These are phyloP conservation scores for Tulasnella sp. DNA, from an alignment of 768 basidiomycete genomes.

Conservation along the genomic window DNA sequence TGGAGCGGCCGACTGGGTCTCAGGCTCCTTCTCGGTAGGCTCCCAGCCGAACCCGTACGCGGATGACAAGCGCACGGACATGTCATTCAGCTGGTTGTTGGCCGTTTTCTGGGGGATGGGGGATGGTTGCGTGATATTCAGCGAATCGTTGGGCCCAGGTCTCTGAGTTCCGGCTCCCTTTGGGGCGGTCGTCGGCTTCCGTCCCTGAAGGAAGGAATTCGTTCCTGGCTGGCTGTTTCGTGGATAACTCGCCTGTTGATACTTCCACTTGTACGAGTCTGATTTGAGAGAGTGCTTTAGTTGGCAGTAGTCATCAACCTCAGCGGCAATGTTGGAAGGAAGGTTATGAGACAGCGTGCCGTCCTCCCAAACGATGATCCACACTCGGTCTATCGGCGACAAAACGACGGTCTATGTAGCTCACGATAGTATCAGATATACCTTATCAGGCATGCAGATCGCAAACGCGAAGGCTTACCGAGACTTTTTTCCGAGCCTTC, in stretches of 20 bases:
- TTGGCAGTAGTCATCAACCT: not conserved
- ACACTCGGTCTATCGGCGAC: not conserved
- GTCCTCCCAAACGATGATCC: constrained; percentile 6
- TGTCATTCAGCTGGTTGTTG: not conserved
- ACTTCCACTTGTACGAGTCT: not conserved
- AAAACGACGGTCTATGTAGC: not conserved
- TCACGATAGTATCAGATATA: not conserved
- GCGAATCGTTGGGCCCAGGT: not conserved
- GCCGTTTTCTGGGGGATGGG: not conserved
- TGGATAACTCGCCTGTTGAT: not conserved
- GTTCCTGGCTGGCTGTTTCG: not conserved
- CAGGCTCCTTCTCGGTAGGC: too few relatives aligned
- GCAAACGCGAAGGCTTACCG: not conserved
- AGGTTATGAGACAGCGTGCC: not conserved
- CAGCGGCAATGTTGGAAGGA: not conserved
- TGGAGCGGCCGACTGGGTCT: too few relatives aligned
- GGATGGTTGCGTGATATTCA: not conserved
- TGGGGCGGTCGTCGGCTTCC: not conserved
- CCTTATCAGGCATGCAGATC: not conserved
- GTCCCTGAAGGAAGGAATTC: not conserved
- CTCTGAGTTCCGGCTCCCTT: not conserved
- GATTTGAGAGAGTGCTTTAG: not conserved
- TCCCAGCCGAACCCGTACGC: too few relatives aligned
- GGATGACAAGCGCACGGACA: too few relatives aligned
- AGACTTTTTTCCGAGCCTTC: not conserved